phyloP scores from a whole-genome alignment of 2,329 filamentous ascomycete species.

The Aspergillus sp. region DNA sequence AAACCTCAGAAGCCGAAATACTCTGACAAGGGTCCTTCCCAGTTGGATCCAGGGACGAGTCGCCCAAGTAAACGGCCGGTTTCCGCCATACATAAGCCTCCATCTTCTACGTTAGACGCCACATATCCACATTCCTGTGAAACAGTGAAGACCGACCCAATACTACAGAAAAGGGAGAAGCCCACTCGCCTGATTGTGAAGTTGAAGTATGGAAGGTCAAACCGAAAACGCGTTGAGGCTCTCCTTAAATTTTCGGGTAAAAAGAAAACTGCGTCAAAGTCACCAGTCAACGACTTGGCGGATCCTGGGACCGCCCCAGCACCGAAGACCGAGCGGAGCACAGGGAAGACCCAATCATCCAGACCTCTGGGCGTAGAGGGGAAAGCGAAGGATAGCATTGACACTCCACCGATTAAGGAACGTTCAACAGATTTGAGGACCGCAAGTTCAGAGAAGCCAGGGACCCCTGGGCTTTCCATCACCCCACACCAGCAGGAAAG shows the following conservation, averaged over 20 bases:
- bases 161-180: conserved; percentile 8
- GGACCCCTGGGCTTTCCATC: conserved; percentile 32
- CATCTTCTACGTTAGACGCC: conserved; percentile 3
- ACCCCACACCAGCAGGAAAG: conserved; percentile 28
- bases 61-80: conserved; percentile 8
- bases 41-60: conserved; percentile 9
- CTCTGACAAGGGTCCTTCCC: conserved; percentile 12
- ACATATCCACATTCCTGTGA: conserved; percentile 8
- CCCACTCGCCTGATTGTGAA: conserved; percentile 43
- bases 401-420: conserved; percentile 29
- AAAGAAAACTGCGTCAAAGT: conserved; percentile 28
- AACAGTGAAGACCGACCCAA: conserved; percentile 6
- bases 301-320: conserved; percentile 18
- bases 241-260: conserved; percentile 45
- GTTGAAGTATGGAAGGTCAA: conserved; percentile 52
- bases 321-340: conserved; percentile 19
- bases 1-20: conserved; percentile 17
- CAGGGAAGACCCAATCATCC: conserved; percentile 12
- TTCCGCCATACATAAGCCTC: conserved; percentile 11
- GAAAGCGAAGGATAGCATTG: conserved; percentile 14
- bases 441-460: conserved; percentile 33
- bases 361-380: conserved; percentile 17
- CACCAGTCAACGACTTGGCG: conserved; percentile 22
- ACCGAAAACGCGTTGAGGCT: conserved; percentile 48
- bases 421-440: conserved; percentile 34